A percentile compares a stretch with the other conserved stretches of the same genome.
These are phyloP conservation scores for barley (Hordeum vulgare) DNA, from an alignment of 176 grass and related monocot genomes.

Conservation along the genomic window MorexV3_pseudomolecules_assembly NC_058521.1:562814948-562815447, in stretches of 20 bases:
- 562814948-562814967: slow-evolving; percentile 9
- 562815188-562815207: not conserved
- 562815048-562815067: not conserved
- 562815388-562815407: not conserved
- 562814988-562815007: not conserved
- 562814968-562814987: not conserved
- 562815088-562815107: no score
- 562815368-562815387: not conserved
- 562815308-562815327: not conserved
- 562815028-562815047: not conserved
- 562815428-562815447: not conserved
- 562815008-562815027: not conserved
- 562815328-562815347: not conserved
- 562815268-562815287: slow-evolving; percentile 8
- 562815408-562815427: not conserved
- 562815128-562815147: not conserved
- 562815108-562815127: not conserved
- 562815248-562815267: not conserved
- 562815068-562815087: not conserved
- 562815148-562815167: not conserved
- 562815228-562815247: not conserved
- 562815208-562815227: not conserved
- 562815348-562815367: not conserved
- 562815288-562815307: not conserved
- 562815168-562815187: not conserved